These are phyloP conservation scores for Salvia splendens DNA, from an alignment of 257 asterid genomes.

Conservation along the genomic window DNA sequence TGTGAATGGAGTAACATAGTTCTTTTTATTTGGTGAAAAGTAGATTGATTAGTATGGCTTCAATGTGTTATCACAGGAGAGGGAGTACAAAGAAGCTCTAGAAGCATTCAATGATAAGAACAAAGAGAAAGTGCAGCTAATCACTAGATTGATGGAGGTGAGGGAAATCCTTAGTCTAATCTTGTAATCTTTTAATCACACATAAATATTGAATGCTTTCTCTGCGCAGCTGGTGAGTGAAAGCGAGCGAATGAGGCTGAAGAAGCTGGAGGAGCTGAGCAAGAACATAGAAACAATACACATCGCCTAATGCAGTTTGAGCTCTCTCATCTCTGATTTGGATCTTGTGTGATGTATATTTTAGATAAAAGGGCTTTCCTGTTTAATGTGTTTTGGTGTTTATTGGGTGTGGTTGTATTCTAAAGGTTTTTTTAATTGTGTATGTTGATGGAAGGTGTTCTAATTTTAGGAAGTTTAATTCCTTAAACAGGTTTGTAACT, in stretches of 20 bases:
- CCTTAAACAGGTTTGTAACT: slow-evolving; percentile 81
- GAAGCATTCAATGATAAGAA: slow-evolving; percentile 95
- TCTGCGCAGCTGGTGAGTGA: slow-evolving; percentile 79
- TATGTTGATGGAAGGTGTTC: slow-evolving; percentile 48
- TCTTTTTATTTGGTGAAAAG: not conserved
- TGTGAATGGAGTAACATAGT: not conserved
- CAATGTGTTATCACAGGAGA: slow-evolving; percentile 55
- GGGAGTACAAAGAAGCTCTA: slow-evolving; percentile 94
- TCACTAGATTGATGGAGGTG: slow-evolving; percentile 97
- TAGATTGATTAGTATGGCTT: not conserved
- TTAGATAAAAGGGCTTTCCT: slow-evolving; percentile 49
- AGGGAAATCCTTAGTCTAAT: slow-evolving; percentile 21
- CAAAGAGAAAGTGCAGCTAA: slow-evolving; percentile 92
- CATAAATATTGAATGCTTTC: too few relatives aligned
- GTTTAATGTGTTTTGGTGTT: slow-evolving; percentile 54
- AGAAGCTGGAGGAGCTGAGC: slow-evolving; percentile 98
- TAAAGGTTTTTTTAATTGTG: slow-evolving; percentile 27
- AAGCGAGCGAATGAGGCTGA: slow-evolving; percentile 88
- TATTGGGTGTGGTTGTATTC: slow-evolving; percentile 62
- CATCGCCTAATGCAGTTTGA: slow-evolving; percentile 37
- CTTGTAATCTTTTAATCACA: not conserved
- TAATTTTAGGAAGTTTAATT: slow-evolving; percentile 60
- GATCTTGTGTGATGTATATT: slow-evolving; percentile 73
- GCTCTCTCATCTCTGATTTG: slow-evolving; percentile 44
- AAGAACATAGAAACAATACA: slow-evolving; percentile 86